Evolutionary conservation across 768 basidiomycete species (phyloP).

Genomic region (Psilocybe sp.): DNA sequence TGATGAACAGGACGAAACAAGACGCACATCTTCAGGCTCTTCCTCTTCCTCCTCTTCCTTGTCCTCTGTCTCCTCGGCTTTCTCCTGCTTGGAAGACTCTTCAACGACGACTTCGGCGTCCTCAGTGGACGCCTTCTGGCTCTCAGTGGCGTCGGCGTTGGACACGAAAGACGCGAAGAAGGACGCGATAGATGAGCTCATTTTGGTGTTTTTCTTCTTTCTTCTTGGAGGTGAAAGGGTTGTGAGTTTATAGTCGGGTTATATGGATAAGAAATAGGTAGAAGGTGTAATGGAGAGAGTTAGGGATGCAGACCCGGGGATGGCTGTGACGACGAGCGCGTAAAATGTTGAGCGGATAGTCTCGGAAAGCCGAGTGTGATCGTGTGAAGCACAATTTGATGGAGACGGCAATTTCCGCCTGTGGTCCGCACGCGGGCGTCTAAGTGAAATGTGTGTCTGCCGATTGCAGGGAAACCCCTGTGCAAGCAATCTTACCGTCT

Average conservation of each 20-base stretch:
- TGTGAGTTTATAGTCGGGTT: too few species aligned
- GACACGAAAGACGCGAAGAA: slow-evolving; percentile 47
- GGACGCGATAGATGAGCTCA: slow-evolving; percentile 37
- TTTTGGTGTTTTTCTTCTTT: too few species aligned
- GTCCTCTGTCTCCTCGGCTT: slow-evolving; percentile 45
- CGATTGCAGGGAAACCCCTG: too few species aligned
- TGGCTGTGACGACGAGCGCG: slow-evolving; percentile 6
- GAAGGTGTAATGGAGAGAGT: too few species aligned
- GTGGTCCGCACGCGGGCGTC: too few species aligned
- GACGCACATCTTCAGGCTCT: slow-evolving; percentile 82
- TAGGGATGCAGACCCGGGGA: background rate
- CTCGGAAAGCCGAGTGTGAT: slow-evolving; percentile 7
- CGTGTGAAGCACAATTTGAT: slow-evolving; percentile 4
- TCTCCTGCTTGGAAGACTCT: slow-evolving; percentile 44
- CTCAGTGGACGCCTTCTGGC: slow-evolving; percentile 45
- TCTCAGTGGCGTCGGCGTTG: slow-evolving; percentile 41
- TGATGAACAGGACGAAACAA: too few species aligned
- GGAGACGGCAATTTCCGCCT: too few species aligned
- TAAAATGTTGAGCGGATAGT: slow-evolving; percentile 13
- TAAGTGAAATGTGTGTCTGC: too few species aligned
- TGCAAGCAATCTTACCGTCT: too few species aligned
- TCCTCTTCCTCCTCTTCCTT: slow-evolving; percentile 57
- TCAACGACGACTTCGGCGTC: slow-evolving; percentile 56
- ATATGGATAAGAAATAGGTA: background rate
- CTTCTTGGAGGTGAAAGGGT: too few species aligned